Evolutionary conservation across 192 early-diverging fungal species (phyloP).

Genomic region (Chytriomyces confervae): DNA sequence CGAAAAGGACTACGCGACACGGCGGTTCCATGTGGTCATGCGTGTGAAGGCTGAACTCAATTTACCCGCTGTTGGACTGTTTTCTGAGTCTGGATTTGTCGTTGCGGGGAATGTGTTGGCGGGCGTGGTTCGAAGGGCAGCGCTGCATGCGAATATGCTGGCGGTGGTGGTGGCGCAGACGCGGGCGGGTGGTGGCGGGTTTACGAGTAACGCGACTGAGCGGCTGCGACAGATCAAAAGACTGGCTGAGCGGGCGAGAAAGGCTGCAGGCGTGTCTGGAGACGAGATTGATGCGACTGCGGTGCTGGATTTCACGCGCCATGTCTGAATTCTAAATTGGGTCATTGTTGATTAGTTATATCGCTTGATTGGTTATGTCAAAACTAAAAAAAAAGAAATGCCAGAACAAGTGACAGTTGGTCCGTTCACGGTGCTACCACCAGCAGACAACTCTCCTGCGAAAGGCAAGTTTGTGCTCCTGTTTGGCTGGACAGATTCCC

Average conservation of each 20-base stretch:
- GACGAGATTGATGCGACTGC: neutral
- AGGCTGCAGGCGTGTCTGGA: neutral
- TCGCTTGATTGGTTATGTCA: too few species aligned
- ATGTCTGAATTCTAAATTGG: neutral
- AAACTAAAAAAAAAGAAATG: neutral
- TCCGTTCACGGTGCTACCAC: neutral
- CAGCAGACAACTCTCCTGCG: neutral
- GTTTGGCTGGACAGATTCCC: conserved; percentile 21
- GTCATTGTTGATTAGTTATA: too few species aligned
- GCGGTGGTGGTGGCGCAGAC: conserved; percentile 82
- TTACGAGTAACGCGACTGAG: conserved; percentile 87
- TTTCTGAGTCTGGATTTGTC: conserved; percentile 77
- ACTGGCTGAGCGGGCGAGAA: conserved; percentile 45
- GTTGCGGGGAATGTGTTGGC: conserved; percentile 78
- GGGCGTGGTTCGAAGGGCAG: conserved; percentile 80
- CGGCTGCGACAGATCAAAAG: conserved; percentile 91
- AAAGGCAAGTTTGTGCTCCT: neutral
- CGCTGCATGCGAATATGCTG: conserved; percentile 88
- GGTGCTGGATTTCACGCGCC: conserved; percentile 32
- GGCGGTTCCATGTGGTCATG: conserved; percentile 44
- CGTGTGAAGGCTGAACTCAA: conserved; percentile 74
- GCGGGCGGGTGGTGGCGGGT: conserved; percentile 62
- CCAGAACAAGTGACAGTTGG: neutral
- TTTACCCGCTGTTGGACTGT: conserved; percentile 75
- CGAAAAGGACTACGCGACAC: neutral